Evolutionary conservation across 148 eudicot genomes (phyloP), one percentile per base, ranked within the genome.

Genomic region (Rhododendron molle): DNA sequence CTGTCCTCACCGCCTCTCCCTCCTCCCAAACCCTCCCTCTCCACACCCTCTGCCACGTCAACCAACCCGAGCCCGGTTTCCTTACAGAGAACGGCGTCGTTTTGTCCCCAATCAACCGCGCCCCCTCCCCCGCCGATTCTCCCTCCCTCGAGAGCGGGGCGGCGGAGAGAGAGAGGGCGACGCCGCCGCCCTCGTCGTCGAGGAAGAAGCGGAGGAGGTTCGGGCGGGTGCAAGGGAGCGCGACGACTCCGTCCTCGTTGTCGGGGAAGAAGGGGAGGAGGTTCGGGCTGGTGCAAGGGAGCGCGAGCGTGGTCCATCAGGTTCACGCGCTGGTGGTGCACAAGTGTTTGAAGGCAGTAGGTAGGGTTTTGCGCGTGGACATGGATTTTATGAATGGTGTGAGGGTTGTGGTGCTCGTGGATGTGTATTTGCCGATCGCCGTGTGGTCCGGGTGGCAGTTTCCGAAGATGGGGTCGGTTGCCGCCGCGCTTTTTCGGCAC

Each of bases 401-500:
- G 72, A 85, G 96, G 91, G 96, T 85, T 81, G 92, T 92, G 80
- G 91, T 94, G 80, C 83, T 96, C 83, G 93, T 96, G 46, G 98
- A 96, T 88, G 97, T 96, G 46, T 94, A 94, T 83, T 85, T 96
- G 83, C 95, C 99, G 0, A 54, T 87, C 40, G 91, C 65, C 1
- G 65, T 95, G 85, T 94, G 94, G 97, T 76, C 88, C 50, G 97
- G 96, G 0, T 95, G 98, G 98, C 99, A 96, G 93, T 96, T 96
- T 85, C 98, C 96, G 3, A 87, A 76, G 83, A 91, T 91, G 3
- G 69, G 87, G 5, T 65, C 94, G 12, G 85, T 87, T 5, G 98
- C 99, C 14, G 97, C 92, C 0, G 90, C 95, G 21, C 87, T 96
- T 46, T 94, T 95, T 82, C 91, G 93, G 38, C 99, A 96, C 90